Percentiles rank a stretch among this genome's conserved stretches.
phyloP scores from a whole-genome alignment of 306 rosid species.

The Lupinus albus region DNA sequence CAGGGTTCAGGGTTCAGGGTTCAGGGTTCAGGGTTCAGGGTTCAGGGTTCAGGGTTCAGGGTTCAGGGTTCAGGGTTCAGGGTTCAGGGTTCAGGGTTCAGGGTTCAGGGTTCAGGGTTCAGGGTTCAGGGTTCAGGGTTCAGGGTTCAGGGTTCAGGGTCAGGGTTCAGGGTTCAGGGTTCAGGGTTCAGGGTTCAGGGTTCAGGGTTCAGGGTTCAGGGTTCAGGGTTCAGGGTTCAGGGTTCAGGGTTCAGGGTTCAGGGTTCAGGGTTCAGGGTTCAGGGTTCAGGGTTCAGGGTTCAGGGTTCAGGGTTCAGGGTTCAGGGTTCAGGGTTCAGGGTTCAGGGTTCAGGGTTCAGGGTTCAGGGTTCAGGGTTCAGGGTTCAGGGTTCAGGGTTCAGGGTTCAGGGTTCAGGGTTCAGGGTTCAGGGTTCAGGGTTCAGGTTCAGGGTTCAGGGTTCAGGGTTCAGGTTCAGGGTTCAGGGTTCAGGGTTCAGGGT shows the following conservation, averaged over 20 bases:
- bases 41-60: not conserved
- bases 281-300: slow-evolving; percentile 11
- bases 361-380: slow-evolving; percentile 11
- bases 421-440: not conserved
- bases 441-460: not conserved
- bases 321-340: not conserved
- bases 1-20: not conserved
- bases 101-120: not conserved
- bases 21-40: not conserved
- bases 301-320: not conserved
- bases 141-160: not conserved
- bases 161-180: not conserved
- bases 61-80: not conserved
- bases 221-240: not conserved
- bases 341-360: not conserved
- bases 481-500: not conserved
- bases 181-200: slow-evolving; percentile 1
- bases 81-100: not conserved
- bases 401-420: not conserved
- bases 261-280: not conserved
- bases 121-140: not conserved
- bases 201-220: not conserved
- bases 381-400: slow-evolving; percentile 7
- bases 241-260: not conserved
- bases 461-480: not conserved